Base-by-base conservation (phyloP, 139 green algal genomes). In the Nannochloris sp. region DNA sequence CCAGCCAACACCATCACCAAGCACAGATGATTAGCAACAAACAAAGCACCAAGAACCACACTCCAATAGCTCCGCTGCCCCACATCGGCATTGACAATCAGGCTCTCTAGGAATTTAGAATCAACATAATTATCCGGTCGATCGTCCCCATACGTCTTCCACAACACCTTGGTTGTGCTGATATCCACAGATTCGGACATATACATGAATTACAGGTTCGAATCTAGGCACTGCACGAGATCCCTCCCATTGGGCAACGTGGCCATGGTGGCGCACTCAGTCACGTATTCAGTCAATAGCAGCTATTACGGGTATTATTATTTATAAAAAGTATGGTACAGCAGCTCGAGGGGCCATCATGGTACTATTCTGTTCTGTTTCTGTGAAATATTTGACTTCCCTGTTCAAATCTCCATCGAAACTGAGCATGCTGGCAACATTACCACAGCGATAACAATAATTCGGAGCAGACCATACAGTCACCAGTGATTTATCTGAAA, bases 371-470 rank as follows among this genome's bases (percentile, higher is more conserved):
- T 98, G 89, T 51, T 89, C 80, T 17, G 92, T 98, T 63, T 97
- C 92, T 20, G 82, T 95, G 74, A 98, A 98, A 62, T 90, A 91
- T 43, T 82, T 82, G 20, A 72, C 68, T 64, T 91, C 83, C 2
- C 83, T 78, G 65, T 94, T 82, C 61, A 98, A 77, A 10, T 92
- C 75, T 9, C 89, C 82, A 61, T 97, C 86, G 69, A 99, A 99
- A 49, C 82, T 87, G 5, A 99, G 75, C 28, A 99, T 97, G 50
- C 82, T 90, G 0, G 94, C 93, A 25, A 98, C 90, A 73, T 98
- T 98, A 43, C 93, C 93, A 68, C 93, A 98, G 29, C 94, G 82
- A 74, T 99, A 99, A 83, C 94, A 99, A 79, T 99, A 99, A 77
- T 99, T 99, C 49, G 94, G 94, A 8, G 94, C 94, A 3, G 74